phyloP scores from a whole-genome alignment of 306 rosid species.

The Potentilla sterilis region DNA sequence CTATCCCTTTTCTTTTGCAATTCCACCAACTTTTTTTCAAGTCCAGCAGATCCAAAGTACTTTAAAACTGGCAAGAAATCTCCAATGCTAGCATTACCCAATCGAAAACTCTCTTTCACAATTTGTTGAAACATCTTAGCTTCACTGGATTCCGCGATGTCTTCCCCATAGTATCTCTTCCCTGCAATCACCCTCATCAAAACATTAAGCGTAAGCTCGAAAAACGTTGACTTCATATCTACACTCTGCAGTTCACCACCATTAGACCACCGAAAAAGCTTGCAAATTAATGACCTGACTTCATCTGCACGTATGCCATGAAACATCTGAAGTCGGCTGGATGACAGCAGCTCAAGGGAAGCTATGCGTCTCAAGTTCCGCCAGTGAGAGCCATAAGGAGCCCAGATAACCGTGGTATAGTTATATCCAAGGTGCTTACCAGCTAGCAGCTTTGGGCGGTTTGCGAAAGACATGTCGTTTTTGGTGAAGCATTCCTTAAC shows the following conservation, averaged over 20 bases:
- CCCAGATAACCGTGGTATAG: constrained; percentile 31
- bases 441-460: constrained; percentile 31
- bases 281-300: constrained; percentile 26
- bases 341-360: constrained; percentile 26
- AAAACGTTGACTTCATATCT: constrained; percentile 21
- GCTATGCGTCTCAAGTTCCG: constrained; percentile 35
- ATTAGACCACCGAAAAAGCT: background rate
- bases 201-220: constrained; percentile 31
- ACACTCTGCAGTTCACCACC: constrained; percentile 3
- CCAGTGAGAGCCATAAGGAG: constrained; percentile 45
- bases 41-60: background rate
- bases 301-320: constrained; percentile 27
- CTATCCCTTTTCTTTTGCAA: constrained; percentile 20
- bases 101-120: constrained; percentile 9
- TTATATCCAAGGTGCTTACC: constrained; percentile 34
- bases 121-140: constrained; percentile 23
- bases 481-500: constrained; percentile 39
- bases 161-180: constrained; percentile 36
- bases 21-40: constrained; percentile 19
- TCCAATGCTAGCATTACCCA: background rate
- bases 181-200: constrained; percentile 43
- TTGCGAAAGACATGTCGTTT: constrained; percentile 40
- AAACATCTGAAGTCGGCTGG: constrained; percentile 27
- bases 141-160: constrained; percentile 7
- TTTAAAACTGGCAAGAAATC: constrained; percentile 18